These are phyloP conservation scores for Crithidia brevicula DNA, from an alignment of 208 protist species.

Conservation along the genomic window DNA sequence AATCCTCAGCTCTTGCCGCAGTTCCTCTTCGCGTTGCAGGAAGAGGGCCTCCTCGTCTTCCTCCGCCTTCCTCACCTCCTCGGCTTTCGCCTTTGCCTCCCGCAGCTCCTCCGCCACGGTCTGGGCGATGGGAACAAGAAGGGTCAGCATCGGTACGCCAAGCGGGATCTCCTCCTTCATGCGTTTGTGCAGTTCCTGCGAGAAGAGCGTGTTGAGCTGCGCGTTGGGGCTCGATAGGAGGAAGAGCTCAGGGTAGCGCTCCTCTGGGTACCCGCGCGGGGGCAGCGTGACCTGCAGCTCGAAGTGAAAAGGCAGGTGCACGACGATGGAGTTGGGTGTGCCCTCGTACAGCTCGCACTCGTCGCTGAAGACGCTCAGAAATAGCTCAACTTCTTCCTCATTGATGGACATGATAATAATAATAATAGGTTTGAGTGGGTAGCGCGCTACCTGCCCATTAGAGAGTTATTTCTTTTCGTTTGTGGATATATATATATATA, in stretches of 20 bases:
- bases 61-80: slow-evolving; percentile 21
- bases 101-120: slow-evolving; percentile 58
- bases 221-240: slow-evolving; percentile 64
- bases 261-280: slow-evolving; percentile 64
- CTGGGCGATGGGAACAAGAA: slow-evolving; percentile 67
- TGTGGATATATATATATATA: too few relatives aligned
- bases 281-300: slow-evolving; percentile 71
- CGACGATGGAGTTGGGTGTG: slow-evolving; percentile 35
- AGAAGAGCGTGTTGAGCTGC: slow-evolving; percentile 49
- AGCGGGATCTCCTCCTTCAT: slow-evolving; percentile 65
- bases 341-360: slow-evolving; percentile 46
- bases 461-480: too few relatives aligned
- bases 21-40: slow-evolving; percentile 22
- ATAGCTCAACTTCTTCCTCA: slow-evolving; percentile 74
- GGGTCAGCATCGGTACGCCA: slow-evolving; percentile 62
- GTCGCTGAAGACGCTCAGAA: slow-evolving; percentile 72
- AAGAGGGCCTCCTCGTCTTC: slow-evolving; percentile 27
- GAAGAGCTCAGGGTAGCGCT: slow-evolving; percentile 56
- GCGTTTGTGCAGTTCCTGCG: slow-evolving; percentile 34
- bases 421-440: too few relatives aligned
- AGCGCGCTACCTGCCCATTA: too few relatives aligned
- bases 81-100: slow-evolving; percentile 28
- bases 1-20: slow-evolving; percentile 32
- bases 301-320: slow-evolving; percentile 72
- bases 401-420: slow-evolving; percentile 30